These are phyloP conservation scores for Cryptosporidium ubiquitum DNA, from an alignment of 169 alveolate species.

Conservation along the genomic window DNA sequence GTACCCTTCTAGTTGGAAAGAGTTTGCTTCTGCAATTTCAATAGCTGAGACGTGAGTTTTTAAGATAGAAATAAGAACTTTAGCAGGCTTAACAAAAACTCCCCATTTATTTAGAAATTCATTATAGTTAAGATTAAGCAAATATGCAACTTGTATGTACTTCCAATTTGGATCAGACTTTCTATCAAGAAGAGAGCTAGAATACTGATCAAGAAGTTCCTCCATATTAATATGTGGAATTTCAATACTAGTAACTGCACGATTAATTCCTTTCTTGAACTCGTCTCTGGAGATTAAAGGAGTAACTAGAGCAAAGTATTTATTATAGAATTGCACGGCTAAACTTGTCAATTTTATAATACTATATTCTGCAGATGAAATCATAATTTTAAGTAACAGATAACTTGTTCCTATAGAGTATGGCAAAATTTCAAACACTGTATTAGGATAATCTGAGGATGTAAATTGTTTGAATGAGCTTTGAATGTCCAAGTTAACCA, in stretches of 20 bases:
- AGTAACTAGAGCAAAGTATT: conserved; percentile 26
- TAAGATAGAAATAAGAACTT: neutral
- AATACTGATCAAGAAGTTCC: conserved; percentile 15
- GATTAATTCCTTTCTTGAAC: conserved; percentile 22
- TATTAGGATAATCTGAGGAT: conserved; percentile 17
- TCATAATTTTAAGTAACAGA: conserved; percentile 3
- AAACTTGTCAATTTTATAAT: conserved; percentile 11
- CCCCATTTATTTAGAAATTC: conserved; percentile 42
- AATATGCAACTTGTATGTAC: conserved; percentile 22
- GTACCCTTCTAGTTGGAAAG: conserved; percentile 33
- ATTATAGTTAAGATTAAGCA: conserved; percentile 19
- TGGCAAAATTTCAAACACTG: conserved; percentile 1
- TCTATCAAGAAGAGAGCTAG: conserved; percentile 26
- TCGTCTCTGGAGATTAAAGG: conserved; percentile 15
- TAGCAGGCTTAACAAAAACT: conserved; percentile 28
- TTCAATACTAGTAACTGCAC: conserved; percentile 6
- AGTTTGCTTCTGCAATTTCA: conserved; percentile 22
- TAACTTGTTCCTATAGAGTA: conserved; percentile 12
- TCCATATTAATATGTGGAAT: conserved; percentile 12
- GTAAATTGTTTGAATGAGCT: conserved; percentile 11
- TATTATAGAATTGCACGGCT: conserved; percentile 31
- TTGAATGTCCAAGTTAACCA: neutral
- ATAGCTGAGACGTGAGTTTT: conserved; percentile 5
- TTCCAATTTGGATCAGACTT: conserved; percentile 36
- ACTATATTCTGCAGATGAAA: conserved; percentile 13